phyloP scores from a whole-genome alignment of 192 early-diverging fungal genomes.

The Radiomyces spectabilis region DNA sequence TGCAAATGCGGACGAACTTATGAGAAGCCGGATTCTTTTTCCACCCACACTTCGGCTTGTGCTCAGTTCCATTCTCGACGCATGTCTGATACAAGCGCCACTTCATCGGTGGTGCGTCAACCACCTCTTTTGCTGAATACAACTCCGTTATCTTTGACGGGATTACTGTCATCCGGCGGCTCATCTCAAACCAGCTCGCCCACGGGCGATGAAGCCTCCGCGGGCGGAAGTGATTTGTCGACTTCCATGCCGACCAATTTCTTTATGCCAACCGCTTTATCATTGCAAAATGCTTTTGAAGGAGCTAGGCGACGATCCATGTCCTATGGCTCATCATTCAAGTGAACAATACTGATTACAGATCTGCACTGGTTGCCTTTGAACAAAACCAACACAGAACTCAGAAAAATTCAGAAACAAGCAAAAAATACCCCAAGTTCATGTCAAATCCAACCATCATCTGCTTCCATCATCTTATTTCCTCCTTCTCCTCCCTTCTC shows the following conservation, averaged over 20 bases:
- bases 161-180: slow-evolving; percentile 5
- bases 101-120: slow-evolving; percentile 1
- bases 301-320: slow-evolving; percentile 29
- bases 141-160: slow-evolving; percentile 3
- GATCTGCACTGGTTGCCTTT: not conserved
- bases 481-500: not conserved
- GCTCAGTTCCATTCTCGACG: slow-evolving; percentile 26
- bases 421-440: too few species aligned
- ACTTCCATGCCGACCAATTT: slow-evolving; percentile 7
- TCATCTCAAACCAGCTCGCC: slow-evolving; percentile 3
- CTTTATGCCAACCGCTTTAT: slow-evolving; percentile 27
- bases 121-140: slow-evolving; percentile 4
- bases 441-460: too few species aligned
- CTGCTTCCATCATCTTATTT: not conserved
- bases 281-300: slow-evolving; percentile 28
- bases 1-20: slow-evolving; percentile 37
- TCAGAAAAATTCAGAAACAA: too few species aligned
- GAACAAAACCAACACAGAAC: too few species aligned
- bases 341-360: not conserved
- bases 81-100: slow-evolving; percentile 15
- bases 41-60: slow-evolving; percentile 27
- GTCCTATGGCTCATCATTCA: slow-evolving; percentile 19
- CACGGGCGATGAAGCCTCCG: not conserved
- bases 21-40: slow-evolving; percentile 32
- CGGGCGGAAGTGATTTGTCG: not conserved